Evolutionary conservation across 192 early-diverging fungal genomes (phyloP).

Genomic region (Entophlyctis luteolus): DNA sequence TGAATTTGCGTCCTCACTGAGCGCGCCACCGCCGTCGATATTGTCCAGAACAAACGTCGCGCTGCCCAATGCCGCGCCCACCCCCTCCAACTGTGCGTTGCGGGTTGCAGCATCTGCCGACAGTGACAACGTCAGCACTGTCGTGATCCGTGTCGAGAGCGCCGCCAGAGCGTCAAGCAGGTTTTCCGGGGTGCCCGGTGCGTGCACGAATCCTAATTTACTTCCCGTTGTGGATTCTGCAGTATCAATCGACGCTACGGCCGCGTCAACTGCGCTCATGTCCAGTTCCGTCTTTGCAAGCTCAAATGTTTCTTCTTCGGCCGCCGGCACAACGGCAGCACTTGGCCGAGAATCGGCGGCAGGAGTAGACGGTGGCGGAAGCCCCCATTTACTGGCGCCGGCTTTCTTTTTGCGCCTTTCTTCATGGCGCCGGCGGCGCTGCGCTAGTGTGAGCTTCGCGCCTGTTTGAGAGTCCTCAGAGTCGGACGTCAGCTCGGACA

Average conservation of each 20-base stretch:
- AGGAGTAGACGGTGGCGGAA: not conserved
- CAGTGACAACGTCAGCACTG: not conserved
- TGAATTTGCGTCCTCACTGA: not conserved
- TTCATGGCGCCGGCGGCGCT: slow-evolving; percentile 2
- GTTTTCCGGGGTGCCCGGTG: not conserved
- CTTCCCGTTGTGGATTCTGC: not conserved
- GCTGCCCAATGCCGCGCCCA: slow-evolving; percentile 8
- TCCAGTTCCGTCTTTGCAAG: not conserved
- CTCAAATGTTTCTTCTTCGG: not conserved
- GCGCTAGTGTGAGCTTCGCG: not conserved
- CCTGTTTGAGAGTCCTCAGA: slow-evolving; percentile 19
- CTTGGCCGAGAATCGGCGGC: not conserved
- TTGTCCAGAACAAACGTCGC: slow-evolving; percentile 6
- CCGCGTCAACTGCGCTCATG: not conserved
- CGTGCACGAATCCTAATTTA: not conserved
- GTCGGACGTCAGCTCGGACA: slow-evolving; percentile 18
- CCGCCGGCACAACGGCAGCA: not conserved
- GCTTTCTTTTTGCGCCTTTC: not conserved
- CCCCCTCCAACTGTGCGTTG: not conserved
- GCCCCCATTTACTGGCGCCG: not conserved
- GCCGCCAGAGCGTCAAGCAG: slow-evolving; percentile 1
- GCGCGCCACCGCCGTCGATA: not conserved
- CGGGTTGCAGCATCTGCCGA: not conserved
- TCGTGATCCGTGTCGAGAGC: not conserved
- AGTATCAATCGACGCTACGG: not conserved